These are phyloP conservation scores for Penicillium sp. DNA, from an alignment of 2,329 filamentous ascomycete species.

Conservation along the genomic window DNA sequence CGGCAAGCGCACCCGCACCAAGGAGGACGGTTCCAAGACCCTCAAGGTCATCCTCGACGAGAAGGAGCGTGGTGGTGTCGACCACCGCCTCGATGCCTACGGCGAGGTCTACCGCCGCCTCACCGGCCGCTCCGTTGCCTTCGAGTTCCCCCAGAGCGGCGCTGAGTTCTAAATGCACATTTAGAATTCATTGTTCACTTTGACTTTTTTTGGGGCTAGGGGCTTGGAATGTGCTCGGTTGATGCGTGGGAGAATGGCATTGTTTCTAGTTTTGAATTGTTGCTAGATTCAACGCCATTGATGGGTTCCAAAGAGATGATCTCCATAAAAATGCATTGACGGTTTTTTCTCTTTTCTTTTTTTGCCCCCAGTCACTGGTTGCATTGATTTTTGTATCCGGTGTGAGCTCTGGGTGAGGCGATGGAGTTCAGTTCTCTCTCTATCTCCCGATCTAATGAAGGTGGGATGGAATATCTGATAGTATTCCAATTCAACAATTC, in stretches of 20 bases:
- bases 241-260: conserved; percentile 26
- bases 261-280: conserved; percentile 29
- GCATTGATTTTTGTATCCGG: conserved; percentile 20
- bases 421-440: conserved; percentile 24
- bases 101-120: conserved; percentile 98
- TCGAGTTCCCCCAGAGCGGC: conserved; percentile 93
- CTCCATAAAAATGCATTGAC: conserved; percentile 30
- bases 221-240: conserved; percentile 24
- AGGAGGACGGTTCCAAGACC: conserved; percentile 97
- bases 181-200: conserved; percentile 18
- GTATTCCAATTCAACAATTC: conserved; percentile 29
- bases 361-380: conserved; percentile 22
- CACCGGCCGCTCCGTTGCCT: conserved; percentile 93
- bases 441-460: conserved; percentile 23
- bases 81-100: conserved; percentile 99
- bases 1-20: conserved; percentile 97
- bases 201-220: conserved; percentile 22
- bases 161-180: conserved; percentile 70
- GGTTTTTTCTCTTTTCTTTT: conserved; percentile 29
- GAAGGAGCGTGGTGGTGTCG: conserved; percentile 99
- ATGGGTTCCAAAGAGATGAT: conserved; percentile 25
- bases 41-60: conserved; percentile 99
- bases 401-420: conserved; percentile 19
- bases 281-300: conserved; percentile 28
- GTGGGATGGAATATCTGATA: conserved; percentile 29